Conservation (phyloP, 768 basidiomycete genomes). For the Tylopilus sp. region DNA sequence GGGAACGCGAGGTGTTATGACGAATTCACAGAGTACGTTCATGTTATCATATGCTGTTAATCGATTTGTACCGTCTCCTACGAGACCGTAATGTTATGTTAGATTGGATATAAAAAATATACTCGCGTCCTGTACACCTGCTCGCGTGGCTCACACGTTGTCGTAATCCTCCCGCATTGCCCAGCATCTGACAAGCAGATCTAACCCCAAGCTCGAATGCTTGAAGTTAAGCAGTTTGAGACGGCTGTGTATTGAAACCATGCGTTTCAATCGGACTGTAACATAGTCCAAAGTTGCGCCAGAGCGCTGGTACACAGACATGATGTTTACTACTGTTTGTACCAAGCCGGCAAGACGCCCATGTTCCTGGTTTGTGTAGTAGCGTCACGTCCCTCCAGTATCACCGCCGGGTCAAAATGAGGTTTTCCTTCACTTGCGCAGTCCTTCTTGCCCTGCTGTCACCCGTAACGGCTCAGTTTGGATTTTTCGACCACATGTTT, state of each 20-base stretch:
- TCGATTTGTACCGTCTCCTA: slow-evolving; percentile 30
- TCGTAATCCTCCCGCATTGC: no score
- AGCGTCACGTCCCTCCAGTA: background rate
- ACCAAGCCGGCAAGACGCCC: background rate
- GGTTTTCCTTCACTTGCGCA: background rate
- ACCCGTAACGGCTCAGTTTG: slow-evolving; percentile 61
- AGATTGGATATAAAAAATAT: slow-evolving; percentile 12
- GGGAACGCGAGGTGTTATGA: slow-evolving; percentile 4
- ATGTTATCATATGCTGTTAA: slow-evolving; percentile 30
- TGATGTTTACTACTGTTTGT: background rate
- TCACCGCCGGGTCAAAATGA: slow-evolving; percentile 11
- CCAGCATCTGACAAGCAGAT: no score
- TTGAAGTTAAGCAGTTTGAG: no score
- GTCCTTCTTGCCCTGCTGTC: slow-evolving; percentile 22
- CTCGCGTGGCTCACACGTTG: background rate
- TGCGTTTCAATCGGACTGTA: no score
- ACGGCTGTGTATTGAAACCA: no score
- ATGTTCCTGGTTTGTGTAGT: background rate
- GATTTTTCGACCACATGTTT: slow-evolving; percentile 79
- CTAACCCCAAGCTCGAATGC: no score
- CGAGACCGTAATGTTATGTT: slow-evolving; percentile 29
- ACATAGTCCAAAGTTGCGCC: no score
- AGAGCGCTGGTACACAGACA: no score
- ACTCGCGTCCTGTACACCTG: background rate
- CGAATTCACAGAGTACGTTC: slow-evolving; percentile 21